Conservation (phyloP, 768 basidiomycete genomes). For the Fomitopsis serialis region DNA sequence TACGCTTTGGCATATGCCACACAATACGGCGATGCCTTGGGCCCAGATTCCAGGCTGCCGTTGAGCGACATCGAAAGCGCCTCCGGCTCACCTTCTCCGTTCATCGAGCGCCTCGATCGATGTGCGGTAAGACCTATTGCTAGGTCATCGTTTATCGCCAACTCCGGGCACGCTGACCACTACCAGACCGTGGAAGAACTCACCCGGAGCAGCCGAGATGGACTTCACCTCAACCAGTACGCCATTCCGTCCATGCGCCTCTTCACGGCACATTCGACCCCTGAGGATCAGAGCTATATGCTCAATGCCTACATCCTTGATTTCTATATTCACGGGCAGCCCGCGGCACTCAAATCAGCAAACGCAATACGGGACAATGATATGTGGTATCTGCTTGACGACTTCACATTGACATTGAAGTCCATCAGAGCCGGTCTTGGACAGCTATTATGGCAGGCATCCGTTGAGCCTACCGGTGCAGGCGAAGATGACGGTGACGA, state of each 20-base stretch:
- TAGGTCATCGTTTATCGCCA: slow-evolving; percentile 62
- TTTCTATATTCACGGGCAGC: slow-evolving; percentile 64
- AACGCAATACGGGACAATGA: slow-evolving; percentile 60
- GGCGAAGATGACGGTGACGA: background rate
- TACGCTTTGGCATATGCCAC: slow-evolving; percentile 48
- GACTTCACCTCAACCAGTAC: slow-evolving; percentile 52
- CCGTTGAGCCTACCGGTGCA: slow-evolving; percentile 5
- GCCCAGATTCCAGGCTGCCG: slow-evolving; percentile 42
- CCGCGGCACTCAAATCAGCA: slow-evolving; percentile 37
- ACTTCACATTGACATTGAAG: slow-evolving; percentile 47
- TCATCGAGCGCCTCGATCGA: slow-evolving; percentile 30
- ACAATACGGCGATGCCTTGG: slow-evolving; percentile 33
- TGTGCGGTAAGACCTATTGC: slow-evolving; percentile 34
- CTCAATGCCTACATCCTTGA: slow-evolving; percentile 67
- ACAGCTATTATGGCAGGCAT: slow-evolving; percentile 33
- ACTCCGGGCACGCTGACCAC: slow-evolving; percentile 57
- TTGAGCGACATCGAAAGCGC: slow-evolving; percentile 31
- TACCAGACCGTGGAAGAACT: slow-evolving; percentile 51
- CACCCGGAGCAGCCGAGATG: slow-evolving; percentile 41
- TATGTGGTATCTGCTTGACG: slow-evolving; percentile 60
- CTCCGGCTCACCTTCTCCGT: slow-evolving; percentile 24
- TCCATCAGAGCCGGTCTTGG: slow-evolving; percentile 46
- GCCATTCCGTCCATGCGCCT: slow-evolving; percentile 51
- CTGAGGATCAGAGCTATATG: slow-evolving; percentile 22
- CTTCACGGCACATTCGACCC: slow-evolving; percentile 21